Conservation (phyloP, 83 land plant genomes). For the Thuja plicata region DNA sequence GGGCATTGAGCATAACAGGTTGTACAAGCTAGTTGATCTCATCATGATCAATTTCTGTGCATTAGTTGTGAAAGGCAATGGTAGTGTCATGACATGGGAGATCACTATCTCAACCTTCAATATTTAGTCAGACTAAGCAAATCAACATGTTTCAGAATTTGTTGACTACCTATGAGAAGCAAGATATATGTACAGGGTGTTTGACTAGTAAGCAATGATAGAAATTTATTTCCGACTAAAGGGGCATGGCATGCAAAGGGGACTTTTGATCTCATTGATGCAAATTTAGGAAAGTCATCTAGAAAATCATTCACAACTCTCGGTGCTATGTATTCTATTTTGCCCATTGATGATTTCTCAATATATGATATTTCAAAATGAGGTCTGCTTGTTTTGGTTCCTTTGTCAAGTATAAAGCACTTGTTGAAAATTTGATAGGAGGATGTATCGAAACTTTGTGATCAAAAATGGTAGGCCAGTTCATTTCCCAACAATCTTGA, state of each 20-base stretch:
- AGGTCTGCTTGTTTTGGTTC: background rate
- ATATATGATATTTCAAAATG: background rate
- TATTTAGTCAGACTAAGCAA: background rate
- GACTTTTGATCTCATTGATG: background rate
- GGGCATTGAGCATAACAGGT: too few species aligned
- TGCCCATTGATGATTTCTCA: background rate
- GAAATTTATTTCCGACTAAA: background rate
- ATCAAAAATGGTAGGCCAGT: background rate
- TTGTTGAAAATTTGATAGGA: background rate
- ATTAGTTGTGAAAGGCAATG: too few species aligned
- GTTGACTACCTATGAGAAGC: background rate
- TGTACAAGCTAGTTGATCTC: too few species aligned
- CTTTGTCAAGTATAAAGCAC: background rate
- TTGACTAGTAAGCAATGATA: background rate
- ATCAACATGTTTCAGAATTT: background rate
- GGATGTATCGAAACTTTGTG: background rate
- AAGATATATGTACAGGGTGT: background rate
- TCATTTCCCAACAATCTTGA: background rate
- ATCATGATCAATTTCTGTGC: too few species aligned
- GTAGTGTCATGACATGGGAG: background rate
- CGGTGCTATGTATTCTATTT: background rate
- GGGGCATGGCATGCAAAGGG: background rate
- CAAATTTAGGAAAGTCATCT: background rate
- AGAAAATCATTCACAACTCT: background rate
- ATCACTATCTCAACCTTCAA: background rate